Evolutionary conservation across 2,329 filamentous ascomycete species (phyloP).

Genomic region (Cytospora leucostoma): DNA sequence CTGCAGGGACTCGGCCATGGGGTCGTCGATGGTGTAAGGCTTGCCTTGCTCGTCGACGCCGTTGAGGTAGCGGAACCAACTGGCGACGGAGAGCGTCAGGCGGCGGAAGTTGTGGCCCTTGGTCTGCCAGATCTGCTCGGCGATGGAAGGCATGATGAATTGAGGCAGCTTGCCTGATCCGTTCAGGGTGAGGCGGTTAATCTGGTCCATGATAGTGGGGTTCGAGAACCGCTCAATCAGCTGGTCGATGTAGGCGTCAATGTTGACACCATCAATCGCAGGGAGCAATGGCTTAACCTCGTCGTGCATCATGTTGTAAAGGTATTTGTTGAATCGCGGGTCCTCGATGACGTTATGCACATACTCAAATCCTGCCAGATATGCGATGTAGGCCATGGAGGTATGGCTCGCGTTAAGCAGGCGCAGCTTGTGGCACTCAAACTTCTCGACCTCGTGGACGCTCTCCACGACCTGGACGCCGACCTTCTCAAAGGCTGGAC

Average conservation of each 20-base stretch:
- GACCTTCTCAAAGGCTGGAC: conserved; percentile 53
- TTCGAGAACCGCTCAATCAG: conserved; percentile 58
- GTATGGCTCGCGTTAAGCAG: conserved; percentile 57
- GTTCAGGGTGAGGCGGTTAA: conserved; percentile 53
- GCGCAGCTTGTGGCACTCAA: conserved; percentile 59
- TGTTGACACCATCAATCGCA: conserved; percentile 50
- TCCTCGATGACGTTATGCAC: conserved; percentile 56
- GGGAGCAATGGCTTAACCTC: conserved; percentile 56
- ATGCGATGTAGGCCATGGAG: conserved; percentile 52
- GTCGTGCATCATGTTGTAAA: conserved; percentile 57
- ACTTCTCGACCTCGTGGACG: conserved; percentile 54
- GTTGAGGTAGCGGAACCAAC: conserved; percentile 54
- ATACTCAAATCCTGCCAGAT: conserved; percentile 54
- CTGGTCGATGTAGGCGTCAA: conserved; percentile 54
- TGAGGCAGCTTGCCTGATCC: conserved; percentile 57
- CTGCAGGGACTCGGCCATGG: conserved; percentile 51
- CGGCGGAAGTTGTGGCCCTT: conserved; percentile 47
- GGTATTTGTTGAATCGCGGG: conserved; percentile 48
- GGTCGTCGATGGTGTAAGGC: conserved; percentile 46
- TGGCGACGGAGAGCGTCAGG: conserved; percentile 49
- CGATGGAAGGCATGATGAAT: conserved; percentile 51
- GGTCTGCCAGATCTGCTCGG: conserved; percentile 48
- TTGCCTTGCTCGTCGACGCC: conserved; percentile 52
- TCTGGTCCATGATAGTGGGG: conserved; percentile 57
- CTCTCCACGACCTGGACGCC: conserved; percentile 54